These are phyloP conservation scores for Adansonia grandidieri DNA, from an alignment of 441 rosid genomes.

Conservation along the genomic window DNA sequence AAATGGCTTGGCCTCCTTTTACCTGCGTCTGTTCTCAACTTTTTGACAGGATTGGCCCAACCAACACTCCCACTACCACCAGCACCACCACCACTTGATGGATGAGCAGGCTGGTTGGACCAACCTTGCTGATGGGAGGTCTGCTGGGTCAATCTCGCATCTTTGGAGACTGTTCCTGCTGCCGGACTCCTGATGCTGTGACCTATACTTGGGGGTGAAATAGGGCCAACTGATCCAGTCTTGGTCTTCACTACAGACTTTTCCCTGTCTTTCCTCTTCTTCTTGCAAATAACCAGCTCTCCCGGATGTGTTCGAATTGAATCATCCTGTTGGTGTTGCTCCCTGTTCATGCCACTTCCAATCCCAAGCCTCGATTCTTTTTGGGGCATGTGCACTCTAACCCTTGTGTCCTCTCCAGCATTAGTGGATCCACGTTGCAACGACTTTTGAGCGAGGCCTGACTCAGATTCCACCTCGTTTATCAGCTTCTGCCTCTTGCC, in stretches of 20 bases:
- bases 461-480: slow-evolving; percentile 66
- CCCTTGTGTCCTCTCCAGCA: slow-evolving; percentile 62
- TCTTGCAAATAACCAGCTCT: slow-evolving; percentile 94
- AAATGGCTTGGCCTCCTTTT: slow-evolving; percentile 91
- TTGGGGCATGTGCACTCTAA: slow-evolving; percentile 64
- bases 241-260: slow-evolving; percentile 64
- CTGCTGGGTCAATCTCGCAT: slow-evolving; percentile 53
- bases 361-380: slow-evolving; percentile 70
- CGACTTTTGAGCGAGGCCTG: slow-evolving; percentile 56
- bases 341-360: slow-evolving; percentile 53
- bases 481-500: slow-evolving; percentile 69
- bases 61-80: slow-evolving; percentile 59
- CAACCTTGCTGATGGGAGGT: slow-evolving; percentile 63
- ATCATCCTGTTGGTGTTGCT: slow-evolving; percentile 62
- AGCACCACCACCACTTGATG: slow-evolving; percentile 44
- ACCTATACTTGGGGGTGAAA: slow-evolving; percentile 71
- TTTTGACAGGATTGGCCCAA: slow-evolving; percentile 99
- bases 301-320: slow-evolving; percentile 90
- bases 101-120: slow-evolving; percentile 67
- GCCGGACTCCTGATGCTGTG: slow-evolving; percentile 69
- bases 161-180: slow-evolving; percentile 55
- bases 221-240: slow-evolving; percentile 72
- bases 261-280: slow-evolving; percentile 97
- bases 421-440: slow-evolving; percentile 49
- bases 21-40: slow-evolving; percentile 95